These are phyloP conservation scores for Maudiozyma pseudohumilis DNA, from an alignment of 805 yeast genomes.

Conservation along the genomic window DNA sequence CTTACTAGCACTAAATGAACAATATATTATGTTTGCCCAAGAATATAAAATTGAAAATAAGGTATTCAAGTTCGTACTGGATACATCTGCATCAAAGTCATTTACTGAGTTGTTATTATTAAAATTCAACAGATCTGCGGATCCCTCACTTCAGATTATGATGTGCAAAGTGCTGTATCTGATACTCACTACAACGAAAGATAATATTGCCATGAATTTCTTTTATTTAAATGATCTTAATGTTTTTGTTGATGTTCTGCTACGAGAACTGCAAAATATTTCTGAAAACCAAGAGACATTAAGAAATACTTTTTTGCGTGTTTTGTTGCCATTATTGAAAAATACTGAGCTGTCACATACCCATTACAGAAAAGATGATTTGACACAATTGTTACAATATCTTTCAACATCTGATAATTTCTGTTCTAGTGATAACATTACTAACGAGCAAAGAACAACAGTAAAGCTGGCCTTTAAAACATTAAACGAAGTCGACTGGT, in stretches of 20 bases:
- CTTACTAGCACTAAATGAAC: slow-evolving; percentile 73
- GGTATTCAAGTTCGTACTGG: slow-evolving; percentile 46
- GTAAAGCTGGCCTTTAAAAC: slow-evolving; percentile 35
- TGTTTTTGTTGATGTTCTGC: slow-evolving; percentile 72
- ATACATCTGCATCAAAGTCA: slow-evolving; percentile 35
- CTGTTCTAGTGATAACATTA: slow-evolving; percentile 14
- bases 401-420: slow-evolving; percentile 28
- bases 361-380: slow-evolving; percentile 47
- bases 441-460: slow-evolving; percentile 30
- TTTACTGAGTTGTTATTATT: slow-evolving; percentile 64
- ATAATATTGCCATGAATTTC: slow-evolving; percentile 47
- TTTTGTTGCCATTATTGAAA: slow-evolving; percentile 58
- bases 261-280: slow-evolving; percentile 67
- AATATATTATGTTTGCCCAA: slow-evolving; percentile 57
- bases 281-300: slow-evolving; percentile 48
- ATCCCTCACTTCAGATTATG: slow-evolving; percentile 62
- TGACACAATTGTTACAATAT: slow-evolving; percentile 42
- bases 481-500: slow-evolving; percentile 29
- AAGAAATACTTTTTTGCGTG: slow-evolving; percentile 64
- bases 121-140: slow-evolving; percentile 65
- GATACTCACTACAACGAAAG: slow-evolving; percentile 47
- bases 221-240: slow-evolving; percentile 77
- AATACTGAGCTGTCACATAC: slow-evolving; percentile 51
- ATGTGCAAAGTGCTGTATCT: slow-evolving; percentile 70
- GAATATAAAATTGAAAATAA: slow-evolving; percentile 32